A percentile compares a stretch with the other conserved stretches of the same genome.
phyloP scores from a whole-genome alignment of 2,329 filamentous ascomycete genomes.

The Diaporthe sp. region DNA sequence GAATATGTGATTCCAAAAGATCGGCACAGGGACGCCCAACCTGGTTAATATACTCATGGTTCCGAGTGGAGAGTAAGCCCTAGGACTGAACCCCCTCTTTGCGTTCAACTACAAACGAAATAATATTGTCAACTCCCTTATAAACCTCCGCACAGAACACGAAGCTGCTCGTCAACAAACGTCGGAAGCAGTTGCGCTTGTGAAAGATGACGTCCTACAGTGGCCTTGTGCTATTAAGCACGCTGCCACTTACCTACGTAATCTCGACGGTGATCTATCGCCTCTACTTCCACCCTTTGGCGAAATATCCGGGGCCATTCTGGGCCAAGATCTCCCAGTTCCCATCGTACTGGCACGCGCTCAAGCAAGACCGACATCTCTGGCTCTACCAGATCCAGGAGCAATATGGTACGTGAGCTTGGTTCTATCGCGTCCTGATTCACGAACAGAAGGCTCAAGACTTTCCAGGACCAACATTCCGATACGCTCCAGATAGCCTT shows the following conservation, averaged over 20 bases:
- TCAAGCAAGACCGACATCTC: conserved; percentile 24
- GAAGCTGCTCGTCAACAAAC: not conserved
- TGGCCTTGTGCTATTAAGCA: not conserved
- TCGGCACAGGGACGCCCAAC: not conserved
- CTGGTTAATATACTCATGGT: not conserved
- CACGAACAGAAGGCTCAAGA: not conserved
- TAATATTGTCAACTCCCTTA: not conserved
- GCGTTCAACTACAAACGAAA: not conserved
- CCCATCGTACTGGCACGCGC: conserved; percentile 20
- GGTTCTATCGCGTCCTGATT: not conserved
- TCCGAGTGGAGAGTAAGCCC: not conserved
- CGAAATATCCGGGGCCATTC: conserved; percentile 8
- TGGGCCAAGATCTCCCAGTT: not conserved
- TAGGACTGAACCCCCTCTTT: not conserved
- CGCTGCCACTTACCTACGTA: not conserved
- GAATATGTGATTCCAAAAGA: not conserved
- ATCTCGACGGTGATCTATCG: conserved; percentile 11
- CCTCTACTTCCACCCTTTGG: conserved; percentile 19
- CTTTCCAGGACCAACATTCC: not conserved
- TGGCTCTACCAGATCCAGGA: conserved; percentile 24
- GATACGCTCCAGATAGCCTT: conserved; percentile 11
- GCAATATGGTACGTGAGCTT: not conserved
- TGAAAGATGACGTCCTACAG: not conserved
- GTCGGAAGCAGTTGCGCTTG: too few relatives aligned
- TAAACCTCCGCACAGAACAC: not conserved